phyloP scores from a whole-genome alignment of 164 flowering plant genomes.

The Macadamia integrifolia region DNA sequence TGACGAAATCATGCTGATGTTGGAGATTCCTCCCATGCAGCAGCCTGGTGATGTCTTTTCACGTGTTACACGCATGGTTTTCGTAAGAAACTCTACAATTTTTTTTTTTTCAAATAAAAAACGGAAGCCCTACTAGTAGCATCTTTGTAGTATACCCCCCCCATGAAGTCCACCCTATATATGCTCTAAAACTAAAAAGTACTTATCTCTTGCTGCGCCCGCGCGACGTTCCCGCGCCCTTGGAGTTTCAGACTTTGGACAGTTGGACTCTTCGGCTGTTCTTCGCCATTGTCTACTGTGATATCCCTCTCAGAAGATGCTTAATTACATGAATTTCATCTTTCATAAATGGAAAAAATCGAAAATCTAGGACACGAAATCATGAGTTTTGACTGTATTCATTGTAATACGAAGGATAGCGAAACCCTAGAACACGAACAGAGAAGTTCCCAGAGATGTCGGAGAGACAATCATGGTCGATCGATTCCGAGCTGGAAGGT shows the following conservation, averaged over 20 bases:
- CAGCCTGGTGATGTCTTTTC: too few species aligned
- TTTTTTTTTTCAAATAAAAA: too few species aligned
- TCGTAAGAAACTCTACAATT: too few species aligned
- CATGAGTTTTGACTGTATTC: background rate
- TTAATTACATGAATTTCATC: background rate
- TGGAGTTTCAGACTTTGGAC: background rate
- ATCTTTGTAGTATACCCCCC: too few species aligned
- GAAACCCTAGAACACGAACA: slow-evolving; percentile 6
- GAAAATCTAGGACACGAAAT: background rate
- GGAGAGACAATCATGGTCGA: slow-evolving; percentile 12
- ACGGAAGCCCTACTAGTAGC: too few species aligned
- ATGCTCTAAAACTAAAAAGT: too few species aligned
- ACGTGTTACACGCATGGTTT: too few species aligned
- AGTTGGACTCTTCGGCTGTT: background rate
- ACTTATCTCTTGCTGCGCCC: background rate
- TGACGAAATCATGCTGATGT: too few species aligned
- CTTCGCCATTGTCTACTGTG: background rate
- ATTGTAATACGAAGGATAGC: background rate
- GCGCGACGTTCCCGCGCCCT: background rate
- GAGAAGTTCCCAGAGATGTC: slow-evolving; percentile 6
- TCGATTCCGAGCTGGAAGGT: slow-evolving; percentile 54
- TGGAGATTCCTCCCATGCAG: too few species aligned
- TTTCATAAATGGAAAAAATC: background rate
- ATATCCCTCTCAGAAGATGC: background rate
- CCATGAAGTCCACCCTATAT: too few species aligned